Evolutionary conservation across 371 early-diverging fungal genomes (phyloP).

Genomic region (Capillidium heterosporum): DNA sequence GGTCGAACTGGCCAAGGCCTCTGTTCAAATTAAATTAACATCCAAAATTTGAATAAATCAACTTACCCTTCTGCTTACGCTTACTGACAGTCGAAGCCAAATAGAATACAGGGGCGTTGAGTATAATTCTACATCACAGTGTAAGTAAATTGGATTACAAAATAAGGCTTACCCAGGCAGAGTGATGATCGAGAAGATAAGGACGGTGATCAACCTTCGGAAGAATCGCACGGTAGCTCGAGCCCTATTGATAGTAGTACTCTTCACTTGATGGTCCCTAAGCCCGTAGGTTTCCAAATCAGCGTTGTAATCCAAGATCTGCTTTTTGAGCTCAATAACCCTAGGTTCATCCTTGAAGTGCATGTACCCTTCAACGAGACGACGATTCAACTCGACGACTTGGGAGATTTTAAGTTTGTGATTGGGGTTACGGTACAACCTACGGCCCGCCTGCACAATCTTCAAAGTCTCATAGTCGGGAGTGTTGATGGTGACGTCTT

Average conservation of each 20-base stretch:
- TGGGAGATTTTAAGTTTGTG: constrained; percentile 63
- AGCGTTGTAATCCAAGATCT: constrained; percentile 72
- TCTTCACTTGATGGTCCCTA: constrained; percentile 88
- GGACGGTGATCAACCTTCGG: constrained; percentile 39
- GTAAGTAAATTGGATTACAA: background rate
- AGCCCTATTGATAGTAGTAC: constrained; percentile 42
- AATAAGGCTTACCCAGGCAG: constrained; percentile 56
- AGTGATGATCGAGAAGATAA: constrained; percentile 49
- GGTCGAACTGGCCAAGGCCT: constrained; percentile 70
- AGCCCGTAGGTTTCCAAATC: constrained; percentile 78
- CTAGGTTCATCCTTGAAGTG: constrained; percentile 61
- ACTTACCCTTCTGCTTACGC: constrained; percentile 48
- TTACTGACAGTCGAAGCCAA: constrained; percentile 50
- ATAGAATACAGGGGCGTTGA: constrained; percentile 62
- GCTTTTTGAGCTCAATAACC: constrained; percentile 46
- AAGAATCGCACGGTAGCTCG: constrained; percentile 50
- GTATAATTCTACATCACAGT: constrained; percentile 25
- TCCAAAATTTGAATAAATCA: background rate
- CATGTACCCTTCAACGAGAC: constrained; percentile 76
- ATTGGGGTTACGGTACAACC: constrained; percentile 80
- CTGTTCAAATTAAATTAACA: constrained; percentile 13
- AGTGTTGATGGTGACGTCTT: constrained; percentile 74
- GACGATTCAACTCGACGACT: constrained; percentile 75
- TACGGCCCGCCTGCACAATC: constrained; percentile 82
- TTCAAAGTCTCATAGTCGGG: constrained; percentile 85